Conservation (phyloP, 1,284 basidiomycete genomes). For the Rhodotorula glutinis region DNA sequence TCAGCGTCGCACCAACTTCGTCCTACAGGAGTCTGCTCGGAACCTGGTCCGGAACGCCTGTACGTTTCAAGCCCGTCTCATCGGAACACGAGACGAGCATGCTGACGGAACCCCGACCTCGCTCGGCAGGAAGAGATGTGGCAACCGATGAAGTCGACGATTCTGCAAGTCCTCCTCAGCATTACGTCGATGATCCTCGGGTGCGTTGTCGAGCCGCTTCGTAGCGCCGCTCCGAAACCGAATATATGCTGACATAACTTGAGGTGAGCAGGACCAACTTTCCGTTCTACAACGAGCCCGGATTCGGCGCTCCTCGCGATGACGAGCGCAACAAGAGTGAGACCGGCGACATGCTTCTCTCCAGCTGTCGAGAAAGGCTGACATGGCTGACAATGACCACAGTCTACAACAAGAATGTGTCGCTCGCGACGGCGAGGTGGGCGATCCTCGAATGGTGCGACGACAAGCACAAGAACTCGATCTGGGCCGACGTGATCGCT, state of each 20-base stretch:
- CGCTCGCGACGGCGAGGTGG: constrained; percentile 21
- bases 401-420: constrained; percentile 26
- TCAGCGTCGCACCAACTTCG: neutral
- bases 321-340: constrained; percentile 12
- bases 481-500: constrained; percentile 24
- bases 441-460: constrained; percentile 24
- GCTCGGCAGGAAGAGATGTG: constrained; percentile 54
- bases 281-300: constrained; percentile 59
- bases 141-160: constrained; percentile 47
- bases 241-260: neutral
- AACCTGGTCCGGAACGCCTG: constrained; percentile 47
- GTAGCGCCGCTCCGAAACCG: neutral
- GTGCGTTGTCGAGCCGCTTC: neutral
- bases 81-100: too few relatives aligned
- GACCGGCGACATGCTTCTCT: too few relatives aligned
- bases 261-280: constrained; percentile 47
- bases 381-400: too few relatives aligned
- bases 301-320: constrained; percentile 10
- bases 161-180: constrained; percentile 56
- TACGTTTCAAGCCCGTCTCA: too few relatives aligned
- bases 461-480: constrained; percentile 12
- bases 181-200: constrained; percentile 60
- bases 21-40: constrained; percentile 12
- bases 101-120: neutral
- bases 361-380: too few relatives aligned